Evolutionary conservation across 1,284 basidiomycete species (phyloP), one percentile per base, ranked within the genome.

Genomic region (Dichomitus squalens): DNA sequence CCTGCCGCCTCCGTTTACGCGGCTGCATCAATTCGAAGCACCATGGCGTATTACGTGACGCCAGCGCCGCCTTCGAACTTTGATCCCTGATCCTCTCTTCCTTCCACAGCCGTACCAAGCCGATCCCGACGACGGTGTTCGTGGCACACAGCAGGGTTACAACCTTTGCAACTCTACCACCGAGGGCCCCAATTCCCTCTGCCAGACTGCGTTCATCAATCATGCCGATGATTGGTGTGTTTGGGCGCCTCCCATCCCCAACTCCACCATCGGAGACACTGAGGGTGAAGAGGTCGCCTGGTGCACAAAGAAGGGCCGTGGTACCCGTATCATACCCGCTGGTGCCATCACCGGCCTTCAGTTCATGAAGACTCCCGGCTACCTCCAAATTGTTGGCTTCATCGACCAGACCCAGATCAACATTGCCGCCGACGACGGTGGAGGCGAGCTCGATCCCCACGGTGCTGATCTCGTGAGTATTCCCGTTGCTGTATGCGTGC

Each of bases 121-220:
- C 43, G 82, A 85, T 64, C 75, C 79, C 25, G 76, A 78, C 65
- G 66, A 72, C 8, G 67, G 72, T 35, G 77, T 78, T 53, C 84
- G 87, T 62, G 87, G 87, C 11, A 67, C 73, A 27, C 86, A 88
- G 67, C 66, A 58, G 20, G 88, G 88, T 7, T 90, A 84, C 77
- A 90, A 90, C 72, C 64, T 73, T 4, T 91, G 89, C 72, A 90
- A 90, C 74, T 79, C 83, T 3, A 88, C 87, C 5, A 90, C 88
- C 7, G 75, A 84, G 71, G 80, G 78, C 64, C 79, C 78, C 54
- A 47, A 77, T 3, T 88, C 87, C 0, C 59, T 79, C 49, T 90
- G 89, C 67, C 88, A 90, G 71, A 90, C 88, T 0, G 70, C 76
- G 0, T 76, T 85, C 59, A 68, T 82, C 34, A 84, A 84, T 73